Evolutionary conservation across 768 basidiomycete species (phyloP).

Genomic region (Mycena albidolilacea): DNA sequence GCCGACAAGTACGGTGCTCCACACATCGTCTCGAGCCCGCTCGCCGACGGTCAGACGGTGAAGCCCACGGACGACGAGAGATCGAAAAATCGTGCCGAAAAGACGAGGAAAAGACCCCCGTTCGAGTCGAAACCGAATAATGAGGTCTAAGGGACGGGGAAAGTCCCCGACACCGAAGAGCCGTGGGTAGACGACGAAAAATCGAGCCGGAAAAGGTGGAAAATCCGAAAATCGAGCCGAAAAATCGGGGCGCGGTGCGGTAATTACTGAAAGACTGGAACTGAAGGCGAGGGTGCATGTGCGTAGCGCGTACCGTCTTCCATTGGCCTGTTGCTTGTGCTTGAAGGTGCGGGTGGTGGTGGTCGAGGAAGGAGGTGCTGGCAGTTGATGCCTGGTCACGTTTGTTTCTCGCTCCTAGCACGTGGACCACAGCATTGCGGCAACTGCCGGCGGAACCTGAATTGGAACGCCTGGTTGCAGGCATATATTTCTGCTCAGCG

Average conservation of each 20-base stretch:
- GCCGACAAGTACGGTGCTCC: neutral
- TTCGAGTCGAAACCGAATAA: slow-evolving; percentile 9
- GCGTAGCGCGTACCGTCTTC: slow-evolving; percentile 30
- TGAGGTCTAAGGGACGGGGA: no score
- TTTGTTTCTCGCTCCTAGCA: neutral
- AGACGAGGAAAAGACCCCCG: neutral
- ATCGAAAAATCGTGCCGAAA: slow-evolving; percentile 7
- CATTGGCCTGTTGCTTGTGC: slow-evolving; percentile 19
- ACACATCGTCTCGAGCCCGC: neutral
- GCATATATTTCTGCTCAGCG: no score
- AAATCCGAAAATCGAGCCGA: slow-evolving; percentile 9
- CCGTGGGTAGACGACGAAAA: neutral
- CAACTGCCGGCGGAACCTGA: no score
- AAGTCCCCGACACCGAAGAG: no score
- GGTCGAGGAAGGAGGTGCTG: slow-evolving; percentile 1
- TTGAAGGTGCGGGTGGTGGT: neutral
- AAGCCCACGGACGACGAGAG: neutral
- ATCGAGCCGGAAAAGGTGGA: neutral
- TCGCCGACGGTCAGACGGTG: neutral
- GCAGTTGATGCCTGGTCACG: neutral
- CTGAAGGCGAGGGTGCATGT: slow-evolving; percentile 1
- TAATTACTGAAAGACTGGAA: slow-evolving; percentile 24
- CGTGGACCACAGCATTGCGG: no score
- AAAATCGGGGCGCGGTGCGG: neutral
- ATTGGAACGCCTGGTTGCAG: no score